A percentile compares a stretch with the other conserved stretches of the same genome.
phyloP scores from a whole-genome alignment of 2,329 filamentous ascomycete genomes.

The Fusarium sp. region DNA sequence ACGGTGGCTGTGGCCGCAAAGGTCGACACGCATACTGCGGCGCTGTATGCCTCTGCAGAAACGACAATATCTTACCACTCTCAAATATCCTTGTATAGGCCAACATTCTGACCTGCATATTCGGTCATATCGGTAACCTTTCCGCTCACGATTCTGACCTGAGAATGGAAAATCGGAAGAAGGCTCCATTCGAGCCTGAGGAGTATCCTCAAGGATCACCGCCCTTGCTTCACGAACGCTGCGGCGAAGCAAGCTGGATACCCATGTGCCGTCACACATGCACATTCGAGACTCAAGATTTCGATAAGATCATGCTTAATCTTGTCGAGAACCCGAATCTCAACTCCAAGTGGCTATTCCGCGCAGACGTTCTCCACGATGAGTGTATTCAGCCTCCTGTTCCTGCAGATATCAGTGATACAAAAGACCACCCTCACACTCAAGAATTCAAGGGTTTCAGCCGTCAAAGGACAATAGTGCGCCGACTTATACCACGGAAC shows the following conservation, averaged over 20 bases:
- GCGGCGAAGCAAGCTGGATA: conserved; percentile 57
- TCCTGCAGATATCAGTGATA: not conserved
- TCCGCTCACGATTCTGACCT: conserved; percentile 9
- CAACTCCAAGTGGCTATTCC: conserved; percentile 81
- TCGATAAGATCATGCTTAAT: conserved; percentile 76
- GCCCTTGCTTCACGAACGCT: conserved; percentile 46
- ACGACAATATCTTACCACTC: conserved; percentile 15
- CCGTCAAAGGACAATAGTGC: conserved; percentile 74
- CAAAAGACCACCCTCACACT: not conserved
- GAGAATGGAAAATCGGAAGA: conserved; percentile 32
- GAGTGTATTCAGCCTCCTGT: conserved; percentile 39
- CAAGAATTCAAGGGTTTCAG: conserved; percentile 43
- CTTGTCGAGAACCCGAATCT: conserved; percentile 83
- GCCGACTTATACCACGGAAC: conserved; percentile 85
- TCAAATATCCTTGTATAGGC: not conserved
- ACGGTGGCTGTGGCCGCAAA: not conserved
- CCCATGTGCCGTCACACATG: conserved; percentile 68
- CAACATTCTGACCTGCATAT: conserved; percentile 6
- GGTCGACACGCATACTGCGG: not conserved
- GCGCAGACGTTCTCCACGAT: conserved; percentile 75
- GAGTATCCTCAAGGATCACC: conserved; percentile 44
- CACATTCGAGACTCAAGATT: conserved; percentile 71
- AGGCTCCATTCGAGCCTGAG: conserved; percentile 48
- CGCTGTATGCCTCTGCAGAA: conserved; percentile 1
- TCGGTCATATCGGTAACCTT: conserved; percentile 4